Evolutionary conservation across 805 yeast genomes (phyloP).

Genomic region (Metschnikowia vanudenii): DNA sequence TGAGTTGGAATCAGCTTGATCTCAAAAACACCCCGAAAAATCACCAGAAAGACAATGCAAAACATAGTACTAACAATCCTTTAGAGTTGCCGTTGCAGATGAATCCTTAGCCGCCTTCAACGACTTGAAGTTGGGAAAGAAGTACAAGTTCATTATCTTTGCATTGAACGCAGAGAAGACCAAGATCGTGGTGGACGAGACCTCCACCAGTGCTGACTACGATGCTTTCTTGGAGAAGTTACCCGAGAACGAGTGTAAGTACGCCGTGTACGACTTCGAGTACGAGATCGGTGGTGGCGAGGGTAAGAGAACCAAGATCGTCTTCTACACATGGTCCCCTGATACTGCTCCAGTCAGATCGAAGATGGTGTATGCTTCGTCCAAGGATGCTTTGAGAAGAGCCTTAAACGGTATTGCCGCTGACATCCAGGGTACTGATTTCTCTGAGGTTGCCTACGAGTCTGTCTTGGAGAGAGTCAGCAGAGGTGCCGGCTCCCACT

Average conservation of each 20-base stretch:
- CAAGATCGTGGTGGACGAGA: conserved; percentile 84
- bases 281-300: conserved; percentile 86
- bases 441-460: conserved; percentile 94
- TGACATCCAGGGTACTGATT: conserved; percentile 98
- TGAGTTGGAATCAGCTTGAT: no score
- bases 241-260: conserved; percentile 95
- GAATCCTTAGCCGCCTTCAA: conserved; percentile 93
- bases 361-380: conserved; percentile 98
- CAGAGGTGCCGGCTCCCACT: conserved; percentile 62
- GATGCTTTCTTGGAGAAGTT: conserved; percentile 83
- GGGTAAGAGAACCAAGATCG: conserved; percentile 84
- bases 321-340: conserved; percentile 90
- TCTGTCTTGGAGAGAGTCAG: conserved; percentile 86
- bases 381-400: conserved; percentile 96
- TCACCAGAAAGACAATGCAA: no score
- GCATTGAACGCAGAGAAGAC: conserved; percentile 83
- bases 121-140: conserved; percentile 92
- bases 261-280: conserved; percentile 96
- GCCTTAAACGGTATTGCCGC: conserved; percentile 92
- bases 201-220: conserved; percentile 72
- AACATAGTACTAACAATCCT: conserved; percentile 11
- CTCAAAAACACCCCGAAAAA: no score
- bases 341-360: conserved; percentile 93
- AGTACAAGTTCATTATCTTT: conserved; percentile 79
- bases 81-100: conserved; percentile 54